Evolutionary conservation across 192 early-diverging fungal genomes (phyloP).

Genomic region (Coemansia sp.): DNA sequence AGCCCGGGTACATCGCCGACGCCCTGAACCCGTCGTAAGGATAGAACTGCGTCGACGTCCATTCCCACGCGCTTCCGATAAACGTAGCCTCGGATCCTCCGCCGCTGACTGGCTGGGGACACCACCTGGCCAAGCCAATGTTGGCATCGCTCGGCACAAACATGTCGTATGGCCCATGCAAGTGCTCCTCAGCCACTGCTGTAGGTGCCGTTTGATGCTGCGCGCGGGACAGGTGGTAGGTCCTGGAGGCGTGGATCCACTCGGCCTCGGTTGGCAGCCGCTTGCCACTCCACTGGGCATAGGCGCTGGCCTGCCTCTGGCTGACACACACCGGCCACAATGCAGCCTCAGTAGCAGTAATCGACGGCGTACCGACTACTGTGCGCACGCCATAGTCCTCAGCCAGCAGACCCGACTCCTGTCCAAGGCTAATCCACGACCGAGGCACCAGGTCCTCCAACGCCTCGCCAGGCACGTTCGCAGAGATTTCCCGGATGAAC

Average conservation of each 20-base stretch:
- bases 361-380: slow-evolving; percentile 65
- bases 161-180: slow-evolving; percentile 21
- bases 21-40: slow-evolving; percentile 63
- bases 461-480: slow-evolving; percentile 1
- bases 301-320: slow-evolving; percentile 68
- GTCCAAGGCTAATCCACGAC: slow-evolving; percentile 57
- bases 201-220: slow-evolving; percentile 19
- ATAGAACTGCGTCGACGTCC: slow-evolving; percentile 72
- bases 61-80: slow-evolving; percentile 75
- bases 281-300: slow-evolving; percentile 62
- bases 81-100: slow-evolving; percentile 33
- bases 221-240: slow-evolving; percentile 25
- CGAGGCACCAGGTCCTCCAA: slow-evolving; percentile 49
- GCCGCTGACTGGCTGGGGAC: slow-evolving; percentile 50
- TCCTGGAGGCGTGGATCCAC: slow-evolving; percentile 52
- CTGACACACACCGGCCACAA: slow-evolving; percentile 79
- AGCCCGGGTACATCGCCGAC: slow-evolving; percentile 81
- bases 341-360: slow-evolving; percentile 42
- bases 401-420: neutral
- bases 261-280: slow-evolving; percentile 82
- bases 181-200: neutral
- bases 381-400: slow-evolving; percentile 62
- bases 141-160: slow-evolving; percentile 58
- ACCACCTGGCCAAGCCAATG: slow-evolving; percentile 72
- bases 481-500: slow-evolving; percentile 46